A percentile compares a stretch with the other conserved stretches of the same genome.
phyloP scores from a whole-genome alignment of 176 grass and related monocot genomes.

The Ensete ventricosum region DNA sequence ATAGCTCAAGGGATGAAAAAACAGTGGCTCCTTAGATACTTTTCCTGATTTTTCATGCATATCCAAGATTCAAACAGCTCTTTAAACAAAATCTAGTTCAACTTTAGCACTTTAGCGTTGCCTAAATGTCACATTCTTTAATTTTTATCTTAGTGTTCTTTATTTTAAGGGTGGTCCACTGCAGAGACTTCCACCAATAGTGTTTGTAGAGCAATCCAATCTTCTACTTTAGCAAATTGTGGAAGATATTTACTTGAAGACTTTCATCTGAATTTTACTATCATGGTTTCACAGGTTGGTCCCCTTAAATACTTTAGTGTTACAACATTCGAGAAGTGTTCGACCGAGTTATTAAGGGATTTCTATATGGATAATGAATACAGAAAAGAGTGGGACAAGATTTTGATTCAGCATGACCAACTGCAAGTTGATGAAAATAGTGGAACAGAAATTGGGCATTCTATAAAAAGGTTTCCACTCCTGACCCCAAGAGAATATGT shows the following conservation, averaged over 20 bases:
- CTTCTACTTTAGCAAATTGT: neutral
- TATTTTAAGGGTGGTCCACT: no score
- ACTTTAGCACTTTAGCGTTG: no score
- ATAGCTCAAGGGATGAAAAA: neutral
- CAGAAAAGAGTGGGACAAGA: slow-evolving; percentile 86
- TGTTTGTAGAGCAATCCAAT: neutral
- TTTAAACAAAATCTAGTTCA: no score
- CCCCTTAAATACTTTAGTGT: slow-evolving; percentile 80
- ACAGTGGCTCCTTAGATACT: neutral
- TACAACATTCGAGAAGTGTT: slow-evolving; percentile 77
- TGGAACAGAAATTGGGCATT: slow-evolving; percentile 66
- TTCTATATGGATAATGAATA: slow-evolving; percentile 99
- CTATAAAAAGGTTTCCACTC: slow-evolving; percentile 81
- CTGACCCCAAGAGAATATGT: slow-evolving; percentile 90
- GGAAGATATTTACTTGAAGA: neutral
- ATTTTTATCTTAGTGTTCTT: no score
- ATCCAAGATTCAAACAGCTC: no score
- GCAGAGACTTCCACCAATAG: no score
- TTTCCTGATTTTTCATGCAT: neutral
- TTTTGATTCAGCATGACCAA: slow-evolving; percentile 63
- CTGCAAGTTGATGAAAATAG: slow-evolving; percentile 58
- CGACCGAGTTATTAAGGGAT: slow-evolving; percentile 66
- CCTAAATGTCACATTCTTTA: no score
- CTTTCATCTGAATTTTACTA: slow-evolving; percentile 14
- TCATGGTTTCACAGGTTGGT: slow-evolving; percentile 38